Percentiles rank a stretch among this genome's conserved stretches.
Evolutionary conservation across 106 monocot species (phyloP).

Genomic region (Triglochin maritima): DNA sequence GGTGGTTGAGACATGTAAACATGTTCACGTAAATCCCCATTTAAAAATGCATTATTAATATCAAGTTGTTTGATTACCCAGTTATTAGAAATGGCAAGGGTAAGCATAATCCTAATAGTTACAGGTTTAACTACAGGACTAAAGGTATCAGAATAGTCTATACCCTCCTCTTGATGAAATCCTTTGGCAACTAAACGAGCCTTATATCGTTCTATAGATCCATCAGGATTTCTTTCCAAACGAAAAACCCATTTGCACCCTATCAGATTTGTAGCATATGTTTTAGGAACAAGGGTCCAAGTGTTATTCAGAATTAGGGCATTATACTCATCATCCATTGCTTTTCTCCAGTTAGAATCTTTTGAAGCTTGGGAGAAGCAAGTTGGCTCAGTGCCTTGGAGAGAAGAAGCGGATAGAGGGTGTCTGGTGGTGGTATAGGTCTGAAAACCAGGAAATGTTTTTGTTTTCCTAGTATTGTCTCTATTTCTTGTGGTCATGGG

Average conservation of each 20-base stretch:
- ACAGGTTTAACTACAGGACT: background rate
- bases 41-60: too few species aligned
- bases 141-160: constrained; percentile 1
- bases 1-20: background rate
- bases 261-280: too few species aligned
- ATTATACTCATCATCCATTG: too few species aligned
- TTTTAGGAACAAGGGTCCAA: background rate
- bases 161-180: too few species aligned
- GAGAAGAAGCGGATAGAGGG: too few species aligned
- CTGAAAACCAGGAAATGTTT: too few species aligned
- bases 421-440: too few species aligned
- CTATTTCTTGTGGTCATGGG: background rate
- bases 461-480: background rate
- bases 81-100: background rate
- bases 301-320: too few species aligned
- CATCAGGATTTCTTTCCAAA: background rate
- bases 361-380: too few species aligned
- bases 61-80: background rate
- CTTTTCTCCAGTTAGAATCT: too few species aligned
- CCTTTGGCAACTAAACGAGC: constrained; percentile 5
- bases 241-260: constrained; percentile 2
- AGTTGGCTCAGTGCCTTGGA: too few species aligned
- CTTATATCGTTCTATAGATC: background rate
- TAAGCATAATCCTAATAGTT: too few species aligned
- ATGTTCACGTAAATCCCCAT: background rate